Conservation (phyloP, 2,329 filamentous ascomycete genomes). For the Neophaeococcomyces mojaviensis region DNA sequence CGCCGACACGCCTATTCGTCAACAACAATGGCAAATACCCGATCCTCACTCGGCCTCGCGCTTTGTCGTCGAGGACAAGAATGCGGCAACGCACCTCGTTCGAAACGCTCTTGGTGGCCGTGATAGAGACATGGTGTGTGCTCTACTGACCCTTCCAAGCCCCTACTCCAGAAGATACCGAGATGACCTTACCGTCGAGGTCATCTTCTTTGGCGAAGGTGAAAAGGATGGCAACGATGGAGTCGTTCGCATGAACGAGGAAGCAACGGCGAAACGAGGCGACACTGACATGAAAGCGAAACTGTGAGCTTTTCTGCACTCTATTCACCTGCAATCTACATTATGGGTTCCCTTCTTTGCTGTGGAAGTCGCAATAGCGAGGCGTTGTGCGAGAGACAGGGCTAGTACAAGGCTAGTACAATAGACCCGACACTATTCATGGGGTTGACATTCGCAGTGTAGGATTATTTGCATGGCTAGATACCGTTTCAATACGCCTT, state of each 20-base stretch:
- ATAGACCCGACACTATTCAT: no score
- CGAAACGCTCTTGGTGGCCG: constrained; percentile 90
- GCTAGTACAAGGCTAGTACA: no score
- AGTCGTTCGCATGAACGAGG: constrained; percentile 73
- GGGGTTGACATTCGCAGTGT: no score
- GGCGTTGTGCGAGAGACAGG: no score
- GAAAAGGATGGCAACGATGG: constrained; percentile 68
- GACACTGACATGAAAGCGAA: constrained; percentile 38
- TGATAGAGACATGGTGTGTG: constrained; percentile 88
- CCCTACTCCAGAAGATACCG: constrained; percentile 87
- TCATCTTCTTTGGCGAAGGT: constrained; percentile 93
- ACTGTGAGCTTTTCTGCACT: constrained; percentile 31
- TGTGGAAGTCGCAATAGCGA: no score
- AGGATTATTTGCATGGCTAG: no score
- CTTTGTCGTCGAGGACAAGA: constrained; percentile 93
- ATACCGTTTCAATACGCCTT: no score
- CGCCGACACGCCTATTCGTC: constrained; percentile 62
- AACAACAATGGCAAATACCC: constrained; percentile 83
- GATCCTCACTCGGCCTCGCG: constrained; percentile 56
- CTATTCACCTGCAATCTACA: no score
- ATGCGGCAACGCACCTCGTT: constrained; percentile 90
- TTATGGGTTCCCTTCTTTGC: no score
- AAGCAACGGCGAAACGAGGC: constrained; percentile 63
- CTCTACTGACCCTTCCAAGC: constrained; percentile 79
- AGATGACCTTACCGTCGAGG: constrained; percentile 93